Conservation (phyloP, 2,329 filamentous ascomycete species). For the Pseudogymnoascus pannorum region DNA sequence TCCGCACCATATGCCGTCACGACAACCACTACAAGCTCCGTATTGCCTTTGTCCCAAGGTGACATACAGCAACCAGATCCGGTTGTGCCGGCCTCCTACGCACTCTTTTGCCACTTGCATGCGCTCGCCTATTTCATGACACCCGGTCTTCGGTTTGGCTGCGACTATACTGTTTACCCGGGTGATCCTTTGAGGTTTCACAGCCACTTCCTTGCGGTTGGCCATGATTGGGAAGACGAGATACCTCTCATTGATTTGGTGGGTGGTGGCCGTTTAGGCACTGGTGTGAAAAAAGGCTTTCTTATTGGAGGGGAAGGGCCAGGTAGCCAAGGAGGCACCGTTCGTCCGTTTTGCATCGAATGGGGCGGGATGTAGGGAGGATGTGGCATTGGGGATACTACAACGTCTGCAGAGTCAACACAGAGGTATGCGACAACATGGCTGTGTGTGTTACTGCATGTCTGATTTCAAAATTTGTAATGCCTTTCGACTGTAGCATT, state of each 20-base stretch:
- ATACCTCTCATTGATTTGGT: constrained; percentile 80
- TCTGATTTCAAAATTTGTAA: not conserved
- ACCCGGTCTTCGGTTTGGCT: constrained; percentile 88
- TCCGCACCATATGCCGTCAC: constrained; percentile 31
- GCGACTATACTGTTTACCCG: constrained; percentile 89
- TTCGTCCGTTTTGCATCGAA: constrained; percentile 78
- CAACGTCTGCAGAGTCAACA: not conserved
- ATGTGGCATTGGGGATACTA: not conserved
- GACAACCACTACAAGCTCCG: constrained; percentile 37
- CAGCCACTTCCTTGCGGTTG: constrained; percentile 84
- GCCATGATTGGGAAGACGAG: constrained; percentile 79
- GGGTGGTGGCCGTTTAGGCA: constrained; percentile 78
- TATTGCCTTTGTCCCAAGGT: constrained; percentile 26
- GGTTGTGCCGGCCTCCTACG: constrained; percentile 49
- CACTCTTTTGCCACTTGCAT: constrained; percentile 76
- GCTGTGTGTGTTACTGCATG: not conserved
- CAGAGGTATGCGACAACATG: not conserved
- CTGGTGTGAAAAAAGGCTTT: constrained; percentile 93
- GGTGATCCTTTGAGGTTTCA: constrained; percentile 93
- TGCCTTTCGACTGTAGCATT: not conserved
- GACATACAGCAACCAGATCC: constrained; percentile 27
- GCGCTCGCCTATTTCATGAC: constrained; percentile 76
- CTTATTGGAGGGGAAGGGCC: constrained; percentile 65
- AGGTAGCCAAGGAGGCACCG: constrained; percentile 31
- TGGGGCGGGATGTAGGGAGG: constrained; percentile 85